These are phyloP conservation scores for Leccinellum rugosiceps DNA, from an alignment of 768 basidiomycete species.

Conservation along the genomic window DNA sequence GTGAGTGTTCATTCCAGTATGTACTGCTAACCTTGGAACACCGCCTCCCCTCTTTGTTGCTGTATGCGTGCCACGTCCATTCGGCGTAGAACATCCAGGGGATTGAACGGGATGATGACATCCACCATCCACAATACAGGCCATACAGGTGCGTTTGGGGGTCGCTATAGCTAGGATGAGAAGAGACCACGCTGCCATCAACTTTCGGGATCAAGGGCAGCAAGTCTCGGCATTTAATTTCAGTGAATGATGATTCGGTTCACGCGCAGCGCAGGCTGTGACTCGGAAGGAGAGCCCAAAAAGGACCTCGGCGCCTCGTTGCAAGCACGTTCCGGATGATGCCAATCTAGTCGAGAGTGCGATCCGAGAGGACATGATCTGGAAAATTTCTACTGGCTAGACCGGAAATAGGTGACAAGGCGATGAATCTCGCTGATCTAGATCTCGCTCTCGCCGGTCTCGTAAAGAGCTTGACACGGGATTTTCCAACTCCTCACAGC, in stretches of 20 bases:
- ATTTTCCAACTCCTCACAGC: conserved; percentile 18
- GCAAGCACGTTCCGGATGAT: conserved; percentile 27
- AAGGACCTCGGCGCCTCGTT: conserved; percentile 24
- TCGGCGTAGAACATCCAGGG: not conserved
- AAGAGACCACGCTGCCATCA: conserved; percentile 10
- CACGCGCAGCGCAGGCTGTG: conserved; percentile 11
- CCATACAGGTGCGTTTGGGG: conserved; percentile 6
- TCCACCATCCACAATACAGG: not conserved
- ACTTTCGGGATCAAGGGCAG: conserved; percentile 4
- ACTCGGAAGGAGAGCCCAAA: not conserved
- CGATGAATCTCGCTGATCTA: conserved; percentile 16
- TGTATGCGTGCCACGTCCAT: not conserved
- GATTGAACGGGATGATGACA: not conserved
- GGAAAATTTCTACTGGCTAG: conserved; percentile 9
- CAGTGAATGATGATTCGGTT: conserved; percentile 7
- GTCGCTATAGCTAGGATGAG: conserved; percentile 2
- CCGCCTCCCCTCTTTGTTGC: not conserved
- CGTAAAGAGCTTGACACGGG: conserved; percentile 26
- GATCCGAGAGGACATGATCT: conserved; percentile 17
- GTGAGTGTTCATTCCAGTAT: not conserved
- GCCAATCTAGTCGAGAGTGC: conserved; percentile 28
- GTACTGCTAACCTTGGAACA: not conserved
- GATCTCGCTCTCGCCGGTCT: conserved; percentile 21
- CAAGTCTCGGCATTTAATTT: conserved; percentile 23
- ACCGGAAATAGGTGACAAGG: conserved; percentile 29